Conservation (phyloP, 805 yeast genomes). For the Soucietia sequanensis region DNA sequence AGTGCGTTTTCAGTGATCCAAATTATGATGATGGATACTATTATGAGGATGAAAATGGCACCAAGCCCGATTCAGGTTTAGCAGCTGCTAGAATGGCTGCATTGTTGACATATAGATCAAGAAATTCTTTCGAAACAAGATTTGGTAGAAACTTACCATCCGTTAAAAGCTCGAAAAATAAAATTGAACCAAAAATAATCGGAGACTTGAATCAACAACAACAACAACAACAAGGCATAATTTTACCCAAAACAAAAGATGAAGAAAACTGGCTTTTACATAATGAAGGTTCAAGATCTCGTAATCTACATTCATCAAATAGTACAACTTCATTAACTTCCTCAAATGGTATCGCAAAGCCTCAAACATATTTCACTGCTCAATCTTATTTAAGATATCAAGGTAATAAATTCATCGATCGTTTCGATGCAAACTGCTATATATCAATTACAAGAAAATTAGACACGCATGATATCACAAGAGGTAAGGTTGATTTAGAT, state of each 20-base stretch:
- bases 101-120: slow-evolving; percentile 82
- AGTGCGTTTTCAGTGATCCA: slow-evolving; percentile 93
- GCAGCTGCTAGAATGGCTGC: slow-evolving; percentile 99
- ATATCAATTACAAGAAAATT: slow-evolving; percentile 89
- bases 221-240: slow-evolving; percentile 21
- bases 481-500: slow-evolving; percentile 57
- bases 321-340: slow-evolving; percentile 19
- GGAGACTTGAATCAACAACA: slow-evolving; percentile 9
- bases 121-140: slow-evolving; percentile 86
- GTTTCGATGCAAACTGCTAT: slow-evolving; percentile 97
- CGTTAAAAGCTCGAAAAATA: not conserved
- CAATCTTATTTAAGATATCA: slow-evolving; percentile 94
- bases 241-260: slow-evolving; percentile 47
- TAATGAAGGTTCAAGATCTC: slow-evolving; percentile 68
- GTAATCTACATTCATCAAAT: slow-evolving; percentile 8
- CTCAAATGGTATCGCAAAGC: slow-evolving; percentile 22
- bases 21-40: slow-evolving; percentile 85
- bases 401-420: slow-evolving; percentile 80
- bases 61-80: slow-evolving; percentile 78
- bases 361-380: slow-evolving; percentile 80
- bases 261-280: slow-evolving; percentile 84
- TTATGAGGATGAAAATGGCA: slow-evolving; percentile 58
- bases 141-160: slow-evolving; percentile 73
- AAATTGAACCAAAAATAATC: not conserved
- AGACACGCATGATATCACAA: slow-evolving; percentile 91